A percentile compares a stretch with the other conserved stretches of the same genome.
Conservation (phyloP, 768 basidiomycete genomes). For the Clavulina sp. region DNA sequence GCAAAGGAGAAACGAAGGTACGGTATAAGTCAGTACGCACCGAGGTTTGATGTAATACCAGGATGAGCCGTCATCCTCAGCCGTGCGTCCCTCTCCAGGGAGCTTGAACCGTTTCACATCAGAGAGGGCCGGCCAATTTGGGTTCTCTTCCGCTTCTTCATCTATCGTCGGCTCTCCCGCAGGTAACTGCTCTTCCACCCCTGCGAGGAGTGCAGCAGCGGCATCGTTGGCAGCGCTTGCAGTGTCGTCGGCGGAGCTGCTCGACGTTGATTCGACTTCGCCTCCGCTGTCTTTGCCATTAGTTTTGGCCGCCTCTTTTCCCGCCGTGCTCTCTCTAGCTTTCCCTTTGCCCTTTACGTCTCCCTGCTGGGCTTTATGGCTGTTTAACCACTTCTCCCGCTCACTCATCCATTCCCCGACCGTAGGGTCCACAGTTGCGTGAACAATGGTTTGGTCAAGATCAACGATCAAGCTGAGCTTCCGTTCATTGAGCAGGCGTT, state of each 20-base stretch:
- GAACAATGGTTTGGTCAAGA: conserved; percentile 96
- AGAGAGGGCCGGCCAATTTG: conserved; percentile 81
- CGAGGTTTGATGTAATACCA: conserved; percentile 98
- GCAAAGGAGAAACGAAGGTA: background rate
- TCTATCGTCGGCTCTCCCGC: conserved; percentile 14
- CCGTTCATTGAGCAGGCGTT: conserved; percentile 52
- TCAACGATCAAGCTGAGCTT: conserved; percentile 94
- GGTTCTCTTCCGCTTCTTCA: conserved; percentile 53
- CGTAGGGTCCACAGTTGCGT: conserved; percentile 96
- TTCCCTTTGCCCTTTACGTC: conserved; percentile 14
- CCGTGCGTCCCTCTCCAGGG: conserved; percentile 53
- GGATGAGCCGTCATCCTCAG: conserved; percentile 40
- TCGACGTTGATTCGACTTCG: too few relatives aligned
- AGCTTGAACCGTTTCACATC: conserved; percentile 84
- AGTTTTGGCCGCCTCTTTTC: conserved; percentile 15
- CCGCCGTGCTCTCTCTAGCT: conserved; percentile 20
- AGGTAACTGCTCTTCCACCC: background rate
- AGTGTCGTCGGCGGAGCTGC: conserved; percentile 21
- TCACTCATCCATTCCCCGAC: conserved; percentile 99
- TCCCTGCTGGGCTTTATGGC: conserved; percentile 17
- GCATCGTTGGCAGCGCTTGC: too few relatives aligned
- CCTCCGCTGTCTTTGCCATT: conserved; percentile 30
- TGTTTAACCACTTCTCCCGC: too few relatives aligned
- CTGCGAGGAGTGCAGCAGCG: background rate
- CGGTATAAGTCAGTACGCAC: conserved; percentile 23